Conservation (phyloP, 495 filamentous ascomycete species). For the Aspergillus campestris region DNA sequence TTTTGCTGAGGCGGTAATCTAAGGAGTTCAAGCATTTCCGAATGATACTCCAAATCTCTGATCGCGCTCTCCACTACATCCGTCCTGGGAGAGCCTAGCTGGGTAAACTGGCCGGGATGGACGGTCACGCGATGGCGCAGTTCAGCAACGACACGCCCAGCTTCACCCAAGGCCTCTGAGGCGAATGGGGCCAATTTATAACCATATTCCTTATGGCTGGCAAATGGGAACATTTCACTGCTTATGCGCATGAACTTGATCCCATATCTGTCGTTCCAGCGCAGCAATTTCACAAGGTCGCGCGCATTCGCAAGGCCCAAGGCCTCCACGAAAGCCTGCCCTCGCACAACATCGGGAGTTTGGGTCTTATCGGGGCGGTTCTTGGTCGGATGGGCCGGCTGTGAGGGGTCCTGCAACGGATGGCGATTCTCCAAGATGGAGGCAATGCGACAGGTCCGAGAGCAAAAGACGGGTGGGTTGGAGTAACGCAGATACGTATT, state of each 20-base stretch:
- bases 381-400: conserved; percentile 71
- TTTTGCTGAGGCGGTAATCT: conserved; percentile 71
- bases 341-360: conserved; percentile 51
- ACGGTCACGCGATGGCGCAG: conserved; percentile 81
- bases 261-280: conserved; percentile 88
- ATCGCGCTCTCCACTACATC: conserved; percentile 68
- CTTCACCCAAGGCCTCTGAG: conserved; percentile 64
- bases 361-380: conserved; percentile 70
- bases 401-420: conserved; percentile 63
- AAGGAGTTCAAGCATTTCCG: conserved; percentile 73
- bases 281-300: conserved; percentile 76
- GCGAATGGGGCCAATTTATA: conserved; percentile 87
- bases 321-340: conserved; percentile 64
- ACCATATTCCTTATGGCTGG: conserved; percentile 77
- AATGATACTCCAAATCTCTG: conserved; percentile 84
- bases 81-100: conserved; percentile 69
- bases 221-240: conserved; percentile 96
- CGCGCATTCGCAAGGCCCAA: conserved; percentile 74
- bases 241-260: conserved; percentile 91
- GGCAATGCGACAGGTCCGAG: conserved; percentile 82
- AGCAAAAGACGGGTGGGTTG: conserved; percentile 82
- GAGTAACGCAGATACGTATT: conserved; percentile 87
- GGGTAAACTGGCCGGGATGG: conserved; percentile 91
- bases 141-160: conserved; percentile 67
- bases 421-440: conserved; percentile 86